phyloP scores from a whole-genome alignment of 768 basidiomycete genomes.

The Amanita subjunquillea region DNA sequence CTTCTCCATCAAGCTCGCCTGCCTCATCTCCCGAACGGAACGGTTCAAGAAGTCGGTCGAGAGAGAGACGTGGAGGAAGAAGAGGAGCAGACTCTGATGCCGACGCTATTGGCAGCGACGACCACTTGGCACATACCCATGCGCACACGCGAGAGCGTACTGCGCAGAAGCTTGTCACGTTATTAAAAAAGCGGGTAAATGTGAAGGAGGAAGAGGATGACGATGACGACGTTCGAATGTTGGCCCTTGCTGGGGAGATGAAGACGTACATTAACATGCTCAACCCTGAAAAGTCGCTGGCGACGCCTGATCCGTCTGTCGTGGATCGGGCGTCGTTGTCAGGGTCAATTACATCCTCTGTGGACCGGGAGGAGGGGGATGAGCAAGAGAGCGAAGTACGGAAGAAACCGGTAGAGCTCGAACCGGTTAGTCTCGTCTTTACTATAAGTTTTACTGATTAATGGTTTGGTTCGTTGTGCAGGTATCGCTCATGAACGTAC shows the following conservation, averaged over 20 bases:
- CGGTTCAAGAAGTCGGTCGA: slow-evolving; percentile 10
- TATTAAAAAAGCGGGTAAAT: slow-evolving; percentile 9
- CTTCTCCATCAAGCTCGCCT: neutral
- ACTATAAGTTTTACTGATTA: neutral
- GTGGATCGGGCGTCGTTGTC: slow-evolving; percentile 5
- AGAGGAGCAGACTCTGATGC: slow-evolving; percentile 14
- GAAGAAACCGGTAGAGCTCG: neutral
- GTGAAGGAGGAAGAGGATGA: slow-evolving; percentile 10
- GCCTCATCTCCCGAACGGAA: neutral
- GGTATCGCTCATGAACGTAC: slow-evolving; percentile 28
- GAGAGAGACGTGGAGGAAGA: slow-evolving; percentile 3
- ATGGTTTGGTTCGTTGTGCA: slow-evolving; percentile 1
- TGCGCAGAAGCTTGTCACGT: slow-evolving; percentile 14
- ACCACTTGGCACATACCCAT: slow-evolving; percentile 4
- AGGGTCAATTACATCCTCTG: slow-evolving; percentile 1
- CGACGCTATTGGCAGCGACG: slow-evolving; percentile 15
- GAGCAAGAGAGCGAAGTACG: neutral
- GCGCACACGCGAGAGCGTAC: slow-evolving; percentile 3
- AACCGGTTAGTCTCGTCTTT: neutral
- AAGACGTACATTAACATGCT: slow-evolving; percentile 1
- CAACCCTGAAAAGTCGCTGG: slow-evolving; percentile 11
- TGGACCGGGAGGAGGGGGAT: slow-evolving; percentile 1
- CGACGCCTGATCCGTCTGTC: slow-evolving; percentile 17
- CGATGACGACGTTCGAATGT: neutral
- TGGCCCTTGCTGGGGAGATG: neutral